Evolutionary conservation across 352 stramenopile genomes (phyloP).

Genomic region (Pythium brachiatum): DNA sequence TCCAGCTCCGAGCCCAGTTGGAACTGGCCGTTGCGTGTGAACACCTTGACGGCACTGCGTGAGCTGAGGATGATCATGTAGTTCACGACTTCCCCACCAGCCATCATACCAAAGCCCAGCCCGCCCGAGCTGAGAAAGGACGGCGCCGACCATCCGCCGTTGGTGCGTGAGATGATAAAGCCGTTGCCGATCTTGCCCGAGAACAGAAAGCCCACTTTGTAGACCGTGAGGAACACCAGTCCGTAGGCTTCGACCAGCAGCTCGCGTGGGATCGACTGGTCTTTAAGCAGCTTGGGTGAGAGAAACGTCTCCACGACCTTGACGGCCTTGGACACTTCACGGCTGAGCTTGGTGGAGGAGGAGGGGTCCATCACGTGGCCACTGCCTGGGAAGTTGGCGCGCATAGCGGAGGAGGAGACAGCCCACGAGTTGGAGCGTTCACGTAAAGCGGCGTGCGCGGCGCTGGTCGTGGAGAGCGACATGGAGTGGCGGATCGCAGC

Average conservation of each 20-base stretch:
- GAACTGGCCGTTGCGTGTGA: constrained; percentile 74
- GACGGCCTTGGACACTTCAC: constrained; percentile 60
- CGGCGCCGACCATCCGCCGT: constrained; percentile 68
- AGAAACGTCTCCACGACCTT: constrained; percentile 74
- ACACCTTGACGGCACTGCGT: constrained; percentile 70
- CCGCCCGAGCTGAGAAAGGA: constrained; percentile 69
- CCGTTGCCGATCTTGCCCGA: constrained; percentile 76
- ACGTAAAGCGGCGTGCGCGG: constrained; percentile 39
- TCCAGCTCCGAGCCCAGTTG: constrained; percentile 75
- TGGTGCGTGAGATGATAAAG: constrained; percentile 74
- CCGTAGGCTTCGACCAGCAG: constrained; percentile 72
- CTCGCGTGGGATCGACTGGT: constrained; percentile 79
- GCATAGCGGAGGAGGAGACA: constrained; percentile 12
- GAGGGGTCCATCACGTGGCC: constrained; percentile 56
- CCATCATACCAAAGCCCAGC: constrained; percentile 83
- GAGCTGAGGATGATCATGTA: constrained; percentile 84
- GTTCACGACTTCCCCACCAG: constrained; percentile 73
- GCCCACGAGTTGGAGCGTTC: constrained; percentile 64
- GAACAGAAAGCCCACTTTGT: constrained; percentile 79
- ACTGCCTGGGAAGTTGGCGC: constrained; percentile 30
- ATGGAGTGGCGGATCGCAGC: constrained; percentile 15
- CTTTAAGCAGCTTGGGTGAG: constrained; percentile 67
- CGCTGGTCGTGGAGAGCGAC: constrained; percentile 20
- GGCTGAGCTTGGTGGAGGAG: constrained; percentile 52
- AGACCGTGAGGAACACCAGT: constrained; percentile 78